These are phyloP conservation scores for Fraxinus nigra DNA, from an alignment of 305 asterid genomes.

Conservation along the genomic window DNA sequence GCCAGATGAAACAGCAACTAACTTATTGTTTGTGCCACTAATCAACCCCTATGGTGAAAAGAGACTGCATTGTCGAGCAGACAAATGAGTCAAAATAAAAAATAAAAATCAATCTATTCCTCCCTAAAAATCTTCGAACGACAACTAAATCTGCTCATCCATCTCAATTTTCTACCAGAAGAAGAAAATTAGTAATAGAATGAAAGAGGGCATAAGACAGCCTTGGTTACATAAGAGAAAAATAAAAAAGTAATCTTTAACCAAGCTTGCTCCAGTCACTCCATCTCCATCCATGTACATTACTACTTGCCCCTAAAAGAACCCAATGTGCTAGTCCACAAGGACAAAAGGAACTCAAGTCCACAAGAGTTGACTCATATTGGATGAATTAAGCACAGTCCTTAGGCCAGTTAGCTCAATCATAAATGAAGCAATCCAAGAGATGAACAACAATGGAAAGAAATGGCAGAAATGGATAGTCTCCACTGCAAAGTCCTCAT, in stretches of 20 bases:
- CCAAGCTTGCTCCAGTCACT: background rate
- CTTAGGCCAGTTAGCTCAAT: background rate
- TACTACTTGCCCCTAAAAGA: background rate
- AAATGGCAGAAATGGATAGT: background rate
- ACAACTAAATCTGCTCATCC: background rate
- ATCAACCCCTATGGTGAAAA: background rate
- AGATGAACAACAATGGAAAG: background rate
- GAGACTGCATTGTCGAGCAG: background rate
- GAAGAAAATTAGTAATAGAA: background rate
- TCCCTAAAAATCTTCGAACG: constrained; percentile 1
- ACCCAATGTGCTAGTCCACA: background rate
- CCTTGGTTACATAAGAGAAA: background rate
- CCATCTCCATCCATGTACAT: background rate
- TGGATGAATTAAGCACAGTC: background rate
- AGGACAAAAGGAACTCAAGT: background rate
- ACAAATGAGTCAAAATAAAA: background rate
- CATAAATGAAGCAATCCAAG: background rate
- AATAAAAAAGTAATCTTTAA: background rate
- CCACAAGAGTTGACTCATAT: background rate
- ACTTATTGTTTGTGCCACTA: background rate
- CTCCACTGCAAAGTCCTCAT: background rate
- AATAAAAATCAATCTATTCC: background rate
- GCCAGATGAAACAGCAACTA: background rate
- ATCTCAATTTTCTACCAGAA: background rate
- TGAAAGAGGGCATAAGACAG: background rate